These are phyloP conservation scores for Nyctanthes arbortristis DNA, from an alignment of 257 asterid genomes.

Conservation along the genomic window DNA sequence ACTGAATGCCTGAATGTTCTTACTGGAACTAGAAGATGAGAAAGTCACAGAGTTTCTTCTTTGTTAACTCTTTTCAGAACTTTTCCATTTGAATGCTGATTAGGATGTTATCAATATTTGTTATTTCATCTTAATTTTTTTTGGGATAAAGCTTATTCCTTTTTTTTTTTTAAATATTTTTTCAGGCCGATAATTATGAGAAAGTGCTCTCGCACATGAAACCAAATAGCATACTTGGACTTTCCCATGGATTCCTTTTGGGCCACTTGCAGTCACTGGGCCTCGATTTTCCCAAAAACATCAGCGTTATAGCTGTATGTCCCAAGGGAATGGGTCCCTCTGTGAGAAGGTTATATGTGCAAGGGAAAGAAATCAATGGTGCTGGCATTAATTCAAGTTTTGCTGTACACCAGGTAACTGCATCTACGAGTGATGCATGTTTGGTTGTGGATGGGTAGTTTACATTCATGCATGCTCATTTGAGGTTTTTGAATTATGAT, in stretches of 20 bases:
- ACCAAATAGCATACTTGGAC: slow-evolving; percentile 95
- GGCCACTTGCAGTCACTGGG: slow-evolving; percentile 94
- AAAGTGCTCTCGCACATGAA: slow-evolving; percentile 87
- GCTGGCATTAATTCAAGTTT: slow-evolving; percentile 97
- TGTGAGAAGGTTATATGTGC: slow-evolving; percentile 91
- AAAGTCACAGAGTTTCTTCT: background rate
- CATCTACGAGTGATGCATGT: background rate
- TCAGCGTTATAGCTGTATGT: slow-evolving; percentile 91
- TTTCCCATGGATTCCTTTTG: slow-evolving; percentile 94
- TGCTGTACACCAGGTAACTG: slow-evolving; percentile 85
- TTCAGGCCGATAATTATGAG: slow-evolving; percentile 95
- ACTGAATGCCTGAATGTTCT: slow-evolving; percentile 9
- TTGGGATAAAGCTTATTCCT: slow-evolving; percentile 3
- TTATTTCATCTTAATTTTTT: background rate
- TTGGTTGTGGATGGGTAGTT: background rate
- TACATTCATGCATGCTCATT: background rate
- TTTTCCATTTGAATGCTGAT: background rate
- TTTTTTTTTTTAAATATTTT: slow-evolving; percentile 8
- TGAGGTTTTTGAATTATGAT: background rate
- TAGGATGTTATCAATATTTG: slow-evolving; percentile 1
- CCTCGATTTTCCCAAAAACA: slow-evolving; percentile 81
- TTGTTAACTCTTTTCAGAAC: background rate
- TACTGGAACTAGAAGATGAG: background rate
- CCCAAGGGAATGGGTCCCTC: slow-evolving; percentile 99
- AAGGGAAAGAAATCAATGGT: slow-evolving; percentile 94